Base-by-base conservation (phyloP, 495 filamentous ascomycete genomes). In the Penicillium bialowiezense region DNA sequence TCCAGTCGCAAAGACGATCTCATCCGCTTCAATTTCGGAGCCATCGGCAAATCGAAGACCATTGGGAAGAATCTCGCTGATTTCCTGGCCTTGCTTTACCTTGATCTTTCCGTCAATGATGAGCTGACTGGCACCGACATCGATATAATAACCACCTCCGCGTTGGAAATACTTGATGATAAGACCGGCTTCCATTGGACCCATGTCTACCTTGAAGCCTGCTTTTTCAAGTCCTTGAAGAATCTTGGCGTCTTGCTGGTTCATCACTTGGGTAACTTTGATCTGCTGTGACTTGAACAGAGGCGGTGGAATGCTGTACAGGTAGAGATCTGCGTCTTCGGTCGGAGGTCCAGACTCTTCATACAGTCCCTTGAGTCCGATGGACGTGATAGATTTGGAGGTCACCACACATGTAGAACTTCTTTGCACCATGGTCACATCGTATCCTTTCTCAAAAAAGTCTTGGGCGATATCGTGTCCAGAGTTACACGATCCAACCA, bases 361-460 rank as follows among this genome's bases (percentile, higher is more conserved):
- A 57, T 89, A 95, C 0, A 85, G 54, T 0, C 73, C 76, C 12
- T 64, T 76, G n/a, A 85, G 59, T 2, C 75, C 52, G 32, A 86
- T 74, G 10, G 80, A 68, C 13, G 76, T 58, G 7, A 77, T 77
- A 0, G 75, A 72, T 5, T 81, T 64, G 12, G 76, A 81, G 0
- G 79, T 77, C 6, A 91, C 66, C 28, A 95, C 84, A 44, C 76
- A 84, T 0, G 90, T 92, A 12, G 82, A 81, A 1, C 84, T 85
- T 14, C 90, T 81, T 71, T 95, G 89, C 9, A 95, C 72, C 58
- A 95, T 82, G 7, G 88, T 92, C n/a, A 91, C 85, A n/a, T 86
- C 75, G 54, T 87, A 87, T 1, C 90, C 90, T 33, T 87, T 83
- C 58, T 92, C 88, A 61, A 82, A 83, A 59, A 76, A 92, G 55